phyloP scores from a whole-genome alignment of 2,329 filamentous ascomycete genomes.

The Myriangium duriaei region DNA sequence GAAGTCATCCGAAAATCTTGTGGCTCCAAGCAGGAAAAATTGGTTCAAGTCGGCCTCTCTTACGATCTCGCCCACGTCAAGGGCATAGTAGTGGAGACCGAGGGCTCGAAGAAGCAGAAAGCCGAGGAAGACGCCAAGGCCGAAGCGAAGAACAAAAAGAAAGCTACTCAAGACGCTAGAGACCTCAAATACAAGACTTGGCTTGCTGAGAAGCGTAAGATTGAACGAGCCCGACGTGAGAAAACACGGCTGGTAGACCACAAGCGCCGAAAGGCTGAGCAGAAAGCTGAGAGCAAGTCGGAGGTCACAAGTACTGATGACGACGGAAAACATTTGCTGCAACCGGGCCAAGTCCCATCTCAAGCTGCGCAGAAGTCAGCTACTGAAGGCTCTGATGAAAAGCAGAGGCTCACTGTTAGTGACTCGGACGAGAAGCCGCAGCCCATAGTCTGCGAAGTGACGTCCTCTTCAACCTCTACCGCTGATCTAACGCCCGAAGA shows the following conservation, averaged over 20 bases:
- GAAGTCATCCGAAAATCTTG: constrained; percentile 55
- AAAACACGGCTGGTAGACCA: constrained; percentile 1
- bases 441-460: too few relatives aligned
- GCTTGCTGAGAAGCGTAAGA: constrained; percentile 16
- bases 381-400: too few relatives aligned
- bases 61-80: constrained; percentile 62
- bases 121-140: constrained; percentile 19
- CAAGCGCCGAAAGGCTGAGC: neutral
- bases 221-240: constrained; percentile 1
- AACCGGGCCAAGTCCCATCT: too few relatives aligned
- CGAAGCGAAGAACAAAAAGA: constrained; percentile 8
- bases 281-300: neutral
- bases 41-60: constrained; percentile 55
- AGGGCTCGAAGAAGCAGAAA: constrained; percentile 30
- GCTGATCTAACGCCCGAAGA: too few relatives aligned
- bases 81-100: constrained; percentile 42
- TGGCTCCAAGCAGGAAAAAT: constrained; percentile 55
- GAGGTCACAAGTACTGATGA: too few relatives aligned
- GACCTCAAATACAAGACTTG: constrained; percentile 14
- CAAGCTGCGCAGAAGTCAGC: too few relatives aligned
- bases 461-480: too few relatives aligned
- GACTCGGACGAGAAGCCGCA: too few relatives aligned
- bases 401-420: too few relatives aligned
- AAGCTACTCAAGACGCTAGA: constrained; percentile 11
- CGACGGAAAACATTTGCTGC: too few relatives aligned